These are phyloP conservation scores for Lentinus brumalis DNA, from an alignment of 768 basidiomycete species.

Conservation along the genomic window DNA sequence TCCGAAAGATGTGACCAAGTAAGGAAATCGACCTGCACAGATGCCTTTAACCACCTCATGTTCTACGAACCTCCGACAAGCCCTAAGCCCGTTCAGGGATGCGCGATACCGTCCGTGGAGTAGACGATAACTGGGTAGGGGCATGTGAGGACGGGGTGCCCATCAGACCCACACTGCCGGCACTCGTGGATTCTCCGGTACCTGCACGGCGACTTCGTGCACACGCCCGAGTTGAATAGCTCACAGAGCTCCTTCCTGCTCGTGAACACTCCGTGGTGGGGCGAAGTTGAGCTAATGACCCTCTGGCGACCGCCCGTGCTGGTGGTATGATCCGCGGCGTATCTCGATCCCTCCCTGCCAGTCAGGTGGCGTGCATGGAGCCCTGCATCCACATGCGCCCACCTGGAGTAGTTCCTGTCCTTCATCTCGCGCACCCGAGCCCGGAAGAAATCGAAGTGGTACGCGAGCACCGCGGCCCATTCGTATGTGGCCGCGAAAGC, in stretches of 20 bases:
- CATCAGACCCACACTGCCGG: neutral
- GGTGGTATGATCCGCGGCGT: neutral
- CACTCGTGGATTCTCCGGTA: neutral
- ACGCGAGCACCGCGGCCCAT: neutral
- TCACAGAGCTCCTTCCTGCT: neutral
- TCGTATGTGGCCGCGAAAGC: neutral
- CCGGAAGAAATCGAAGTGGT: slow-evolving; percentile 1
- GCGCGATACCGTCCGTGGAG: too few relatives aligned
- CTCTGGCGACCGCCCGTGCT: neutral
- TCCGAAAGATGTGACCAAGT: too few relatives aligned
- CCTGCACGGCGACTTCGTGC: neutral
- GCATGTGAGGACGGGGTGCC: too few relatives aligned
- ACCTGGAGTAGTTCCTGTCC: neutral
- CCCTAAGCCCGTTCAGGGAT: too few relatives aligned
- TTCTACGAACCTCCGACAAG: too few relatives aligned
- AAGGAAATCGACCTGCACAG: too few relatives aligned
- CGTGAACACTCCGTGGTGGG: too few relatives aligned
- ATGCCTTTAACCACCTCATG: too few relatives aligned
- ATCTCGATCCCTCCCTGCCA: neutral
- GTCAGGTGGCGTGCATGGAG: neutral
- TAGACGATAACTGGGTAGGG: too few relatives aligned
- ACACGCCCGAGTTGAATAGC: neutral
- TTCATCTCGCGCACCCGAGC: neutral
- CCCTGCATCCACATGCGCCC: neutral
- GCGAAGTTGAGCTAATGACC: too few relatives aligned